A percentile compares a stretch with the other conserved stretches of the same genome.
Conservation (phyloP, 805 yeast genomes). For the Candida quercuum region DNA sequence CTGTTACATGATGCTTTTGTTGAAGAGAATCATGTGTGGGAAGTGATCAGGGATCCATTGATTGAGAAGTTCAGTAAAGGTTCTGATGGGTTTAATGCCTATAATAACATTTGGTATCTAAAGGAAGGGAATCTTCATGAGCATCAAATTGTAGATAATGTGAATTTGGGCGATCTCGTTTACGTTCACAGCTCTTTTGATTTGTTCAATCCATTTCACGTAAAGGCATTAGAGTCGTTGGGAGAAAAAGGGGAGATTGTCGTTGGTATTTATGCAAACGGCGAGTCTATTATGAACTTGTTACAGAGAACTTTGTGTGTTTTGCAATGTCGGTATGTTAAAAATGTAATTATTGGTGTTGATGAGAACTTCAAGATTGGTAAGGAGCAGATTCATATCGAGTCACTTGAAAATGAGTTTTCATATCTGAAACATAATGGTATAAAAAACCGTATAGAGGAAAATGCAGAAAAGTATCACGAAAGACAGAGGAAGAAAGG, state of each 20-base stretch:
- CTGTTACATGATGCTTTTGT: slow-evolving; percentile 42
- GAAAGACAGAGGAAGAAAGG: slow-evolving; percentile 87
- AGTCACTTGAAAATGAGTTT: slow-evolving; percentile 48
- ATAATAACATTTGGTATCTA: slow-evolving; percentile 53
- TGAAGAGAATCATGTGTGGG: slow-evolving; percentile 12
- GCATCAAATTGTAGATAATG: slow-evolving; percentile 15
- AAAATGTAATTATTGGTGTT: slow-evolving; percentile 55
- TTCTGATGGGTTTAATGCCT: slow-evolving; percentile 46
- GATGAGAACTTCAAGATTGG: slow-evolving; percentile 7
- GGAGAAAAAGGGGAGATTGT: slow-evolving; percentile 39
- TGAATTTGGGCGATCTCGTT: slow-evolving; percentile 23
- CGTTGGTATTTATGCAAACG: slow-evolving; percentile 70
- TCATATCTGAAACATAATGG: slow-evolving; percentile 61
- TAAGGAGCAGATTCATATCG: slow-evolving; percentile 12
- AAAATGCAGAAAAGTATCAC: slow-evolving; percentile 64
- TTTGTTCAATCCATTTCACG: slow-evolving; percentile 90
- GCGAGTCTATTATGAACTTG: slow-evolving; percentile 80
- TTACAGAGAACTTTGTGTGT: slow-evolving; percentile 85
- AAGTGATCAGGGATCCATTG: slow-evolving; percentile 6
- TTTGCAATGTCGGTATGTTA: slow-evolving; percentile 80
- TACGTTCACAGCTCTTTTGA: slow-evolving; percentile 88
- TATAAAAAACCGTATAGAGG: slow-evolving; percentile 70
- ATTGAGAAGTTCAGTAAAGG: slow-evolving; percentile 55
- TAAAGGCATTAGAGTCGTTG: slow-evolving; percentile 54
- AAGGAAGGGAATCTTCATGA: slow-evolving; percentile 25